A percentile compares a stretch with the other conserved stretches of the same genome.
phyloP scores from a whole-genome alignment of 2,329 filamentous ascomycete genomes.

The Scytalidium lignicola region DNA sequence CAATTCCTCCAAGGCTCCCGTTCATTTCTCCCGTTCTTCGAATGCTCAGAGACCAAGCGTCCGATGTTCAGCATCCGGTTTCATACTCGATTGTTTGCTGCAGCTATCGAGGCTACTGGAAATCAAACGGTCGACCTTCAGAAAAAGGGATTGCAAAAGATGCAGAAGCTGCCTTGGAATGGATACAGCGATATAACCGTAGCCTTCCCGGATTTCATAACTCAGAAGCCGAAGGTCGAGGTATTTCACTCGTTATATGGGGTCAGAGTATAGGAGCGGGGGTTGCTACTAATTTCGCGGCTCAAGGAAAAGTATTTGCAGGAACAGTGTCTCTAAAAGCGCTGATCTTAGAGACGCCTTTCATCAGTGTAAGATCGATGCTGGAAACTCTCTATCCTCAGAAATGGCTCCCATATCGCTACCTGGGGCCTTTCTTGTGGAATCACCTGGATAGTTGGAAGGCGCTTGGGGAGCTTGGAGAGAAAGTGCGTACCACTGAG shows the following conservation, averaged over 20 bases:
- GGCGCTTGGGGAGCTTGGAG: conserved; percentile 42
- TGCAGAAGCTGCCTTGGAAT: conserved; percentile 57
- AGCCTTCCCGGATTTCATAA: conserved; percentile 22
- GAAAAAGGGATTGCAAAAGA: conserved; percentile 67
- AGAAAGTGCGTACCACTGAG: conserved; percentile 20
- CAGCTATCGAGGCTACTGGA: conserved; percentile 61
- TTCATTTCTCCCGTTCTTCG: conserved; percentile 49
- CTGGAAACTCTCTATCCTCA: conserved; percentile 69
- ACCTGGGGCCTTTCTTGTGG: conserved; percentile 68
- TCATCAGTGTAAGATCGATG: conserved; percentile 66
- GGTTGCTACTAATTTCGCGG: conserved; percentile 52
- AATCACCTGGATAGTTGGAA: conserved; percentile 53
- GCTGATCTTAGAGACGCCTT: conserved; percentile 71
- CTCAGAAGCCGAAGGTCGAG: conserved; percentile 10
- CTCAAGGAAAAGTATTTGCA: conserved; percentile 9
- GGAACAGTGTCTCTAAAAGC: conserved; percentile 29
- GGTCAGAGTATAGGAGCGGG: conserved; percentile 74
- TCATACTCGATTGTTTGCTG: conserved; percentile 48
- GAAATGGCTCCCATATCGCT: conserved; percentile 72
- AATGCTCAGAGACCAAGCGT: conserved; percentile 33
- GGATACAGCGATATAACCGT: conserved; percentile 40
- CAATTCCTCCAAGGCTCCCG: conserved; percentile 50
- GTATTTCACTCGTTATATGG: conserved; percentile 55
- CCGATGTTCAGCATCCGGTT: conserved; percentile 11
- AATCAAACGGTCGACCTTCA: conserved; percentile 63